Evolutionary conservation across 2,329 filamentous ascomycete genomes (phyloP), one percentile per base, ranked within the genome.

Genomic region (Diaporthe citri): DNA sequence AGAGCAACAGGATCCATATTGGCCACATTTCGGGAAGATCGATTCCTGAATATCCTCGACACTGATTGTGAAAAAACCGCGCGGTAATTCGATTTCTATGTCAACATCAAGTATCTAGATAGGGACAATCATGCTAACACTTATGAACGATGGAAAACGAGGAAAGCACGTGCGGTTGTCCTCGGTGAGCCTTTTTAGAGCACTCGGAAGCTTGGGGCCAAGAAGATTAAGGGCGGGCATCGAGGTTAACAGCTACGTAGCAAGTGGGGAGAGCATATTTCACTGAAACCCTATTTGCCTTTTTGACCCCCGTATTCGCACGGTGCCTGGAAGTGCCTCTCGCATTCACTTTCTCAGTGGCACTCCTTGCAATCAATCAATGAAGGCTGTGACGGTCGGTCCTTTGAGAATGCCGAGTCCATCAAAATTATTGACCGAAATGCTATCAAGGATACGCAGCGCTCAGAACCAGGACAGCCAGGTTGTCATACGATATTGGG

Each of bases 261-360:
- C 6, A 39, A 39, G 43, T 31, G 43, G 31, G 62, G 62, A 31
- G 36, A 39, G 36, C 36, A 36, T 12, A 20, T 43, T 12, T 15
- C 9, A n/a, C 10, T 67, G 62, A 39, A 67, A 51, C 43, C 31
- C 43, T 67, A 51, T 51, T 22, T 17, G 28, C 2, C 4, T 3
- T 15, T 17, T 52, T 39, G 13, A 25, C 62, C 39, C 13, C 31
- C 46, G 62, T 67, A 67, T 67, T 67, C 62, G 62, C 51, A 66
- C 25, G 57, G 7, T 62, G 6, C 43, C 12, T 46, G 20, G 9
- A 3, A 31, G 4, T 9, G 22, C 7, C 12, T 51, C 41, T 67
- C 62, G 43, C 62, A 39, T 52, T 67, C 43, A 46, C 31, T 36
- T 10, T 25, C 22, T 25, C 0, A 25, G n/a, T 1, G 17, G 39